Conservation (phyloP, 768 basidiomycete genomes). For the Boletus bicolor region DNA sequence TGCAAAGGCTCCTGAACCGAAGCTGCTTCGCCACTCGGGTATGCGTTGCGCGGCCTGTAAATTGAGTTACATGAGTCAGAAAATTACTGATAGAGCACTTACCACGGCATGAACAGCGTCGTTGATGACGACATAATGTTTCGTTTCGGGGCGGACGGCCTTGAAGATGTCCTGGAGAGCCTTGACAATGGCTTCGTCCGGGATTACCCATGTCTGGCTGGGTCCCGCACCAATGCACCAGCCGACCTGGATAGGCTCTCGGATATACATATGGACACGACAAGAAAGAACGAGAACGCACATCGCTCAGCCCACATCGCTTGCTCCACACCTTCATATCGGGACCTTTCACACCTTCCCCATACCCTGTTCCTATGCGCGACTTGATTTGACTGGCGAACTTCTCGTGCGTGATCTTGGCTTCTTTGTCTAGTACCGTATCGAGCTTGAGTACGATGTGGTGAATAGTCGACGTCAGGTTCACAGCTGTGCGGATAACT, state of each 20-base stretch:
- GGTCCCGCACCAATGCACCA: conserved; percentile 37
- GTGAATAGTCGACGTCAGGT: conserved; percentile 78
- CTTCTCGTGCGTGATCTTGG: conserved; percentile 85
- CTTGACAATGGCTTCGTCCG: no score
- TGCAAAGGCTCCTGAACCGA: no score
- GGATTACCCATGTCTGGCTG: no score
- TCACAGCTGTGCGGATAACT: conserved; percentile 69
- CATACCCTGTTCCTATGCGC: conserved; percentile 72
- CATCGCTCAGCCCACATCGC: conserved; percentile 69
- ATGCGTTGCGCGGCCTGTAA: no score
- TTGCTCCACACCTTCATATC: conserved; percentile 93
- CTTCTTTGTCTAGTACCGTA: conserved; percentile 76
- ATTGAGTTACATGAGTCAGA: no score
- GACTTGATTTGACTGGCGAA: conserved; percentile 84
- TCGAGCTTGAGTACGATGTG: conserved; percentile 84
- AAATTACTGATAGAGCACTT: no score
- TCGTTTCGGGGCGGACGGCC: no score
- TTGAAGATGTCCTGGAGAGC: no score
- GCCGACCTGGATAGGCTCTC: conserved; percentile 58
- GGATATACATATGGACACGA: conserved; percentile 3
- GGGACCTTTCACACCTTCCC: conserved; percentile 68
- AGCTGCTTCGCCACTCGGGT: no score
- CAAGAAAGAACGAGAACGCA: conserved; percentile 38
- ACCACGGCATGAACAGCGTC: no score
- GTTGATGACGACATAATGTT: no score